phyloP scores from a whole-genome alignment of 75 land plant genomes.

The Selaginella tamariscina region DNA sequence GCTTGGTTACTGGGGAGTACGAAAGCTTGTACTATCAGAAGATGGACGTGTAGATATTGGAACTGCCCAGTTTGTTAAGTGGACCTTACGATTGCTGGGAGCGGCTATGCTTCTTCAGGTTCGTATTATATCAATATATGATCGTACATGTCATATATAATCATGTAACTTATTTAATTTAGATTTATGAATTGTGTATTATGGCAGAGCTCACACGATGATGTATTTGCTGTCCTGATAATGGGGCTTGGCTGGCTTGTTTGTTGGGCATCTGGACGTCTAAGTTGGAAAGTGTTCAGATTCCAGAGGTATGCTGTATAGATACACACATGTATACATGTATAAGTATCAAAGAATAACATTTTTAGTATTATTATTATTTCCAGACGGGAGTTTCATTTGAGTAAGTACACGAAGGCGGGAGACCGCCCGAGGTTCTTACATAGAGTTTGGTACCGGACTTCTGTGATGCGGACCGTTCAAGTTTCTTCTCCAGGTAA shows the following conservation, averaged over 20 bases:
- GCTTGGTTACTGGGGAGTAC: constrained; percentile 90
- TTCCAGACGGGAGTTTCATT: too few relatives aligned
- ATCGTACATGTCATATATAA: too few relatives aligned
- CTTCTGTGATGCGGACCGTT: too few relatives aligned
- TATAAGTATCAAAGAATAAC: too few relatives aligned
- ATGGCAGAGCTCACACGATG: constrained; percentile 51
- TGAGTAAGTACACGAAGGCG: too few relatives aligned
- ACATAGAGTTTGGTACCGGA: too few relatives aligned
- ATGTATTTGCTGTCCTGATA: constrained; percentile 33
- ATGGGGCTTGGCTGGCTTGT: constrained; percentile 23
- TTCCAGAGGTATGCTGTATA: too few relatives aligned
- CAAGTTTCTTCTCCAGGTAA: too few relatives aligned
- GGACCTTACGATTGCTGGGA: constrained; percentile 48
- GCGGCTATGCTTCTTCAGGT: neutral
- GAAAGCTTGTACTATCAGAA: constrained; percentile 57
- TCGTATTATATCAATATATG: too few relatives aligned
- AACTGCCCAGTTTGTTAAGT: constrained; percentile 57
- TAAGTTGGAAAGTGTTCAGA: constrained; percentile 12
- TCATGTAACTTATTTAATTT: constrained; percentile 34
- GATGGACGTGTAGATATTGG: constrained; percentile 68
- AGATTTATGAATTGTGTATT: neutral
- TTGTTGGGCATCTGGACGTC: constrained; percentile 25
- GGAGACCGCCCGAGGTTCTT: too few relatives aligned
- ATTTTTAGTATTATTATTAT: too few relatives aligned
- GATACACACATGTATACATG: too few relatives aligned